Base-by-base conservation (phyloP, 345 rosid genomes). In the Firmiana major region DNA sequence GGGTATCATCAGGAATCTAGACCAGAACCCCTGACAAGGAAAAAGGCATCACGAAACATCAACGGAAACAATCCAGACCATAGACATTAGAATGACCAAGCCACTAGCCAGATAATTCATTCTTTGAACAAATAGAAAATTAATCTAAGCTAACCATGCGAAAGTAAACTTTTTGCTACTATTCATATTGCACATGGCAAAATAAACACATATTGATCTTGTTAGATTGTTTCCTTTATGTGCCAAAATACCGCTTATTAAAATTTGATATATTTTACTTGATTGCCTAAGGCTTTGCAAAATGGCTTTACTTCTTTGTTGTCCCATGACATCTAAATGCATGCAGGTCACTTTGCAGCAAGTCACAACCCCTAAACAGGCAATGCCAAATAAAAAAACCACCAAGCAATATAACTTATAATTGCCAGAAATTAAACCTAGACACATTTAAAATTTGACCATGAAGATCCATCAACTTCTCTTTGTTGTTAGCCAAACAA, bases 41-140 rank as follows among this genome's bases (percentile, higher is more conserved):
- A 21, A 28, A 40, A 67, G 11, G 10, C 38, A 16, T 40, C 69
- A 5, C 9, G 21, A 17, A 66, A 19, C 31, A n/a, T 70, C 74
- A 31, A 51, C 9, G 26, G 7, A 45, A 9, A 51, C 12, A 51
- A 28, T 3, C 19, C 53, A 71, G 45, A 34, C 31, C 60, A 71
- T 7, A 53, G 45, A n/a, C 26, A 51, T 31, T 5, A 51, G 4
- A 51, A 51, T 51, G 26, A 51, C 31, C 74, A 71, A 71, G 62
- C 60, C 24, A 51, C 62, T 71, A n/a, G 45, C 45, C 24, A 71
- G 60, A 71, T 48, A 46, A 69, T 49, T 70, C 42, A 48, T 21
- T 24, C 36, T 45, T 26, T 24, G 34, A 45, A 24, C 73, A 45
- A 24, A 45, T 6, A 45, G 36, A 68, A 31, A 46, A 7, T 16